phyloP scores from a whole-genome alignment of 495 filamentous ascomycete genomes.

The Aspergillus homomorphus region DNA sequence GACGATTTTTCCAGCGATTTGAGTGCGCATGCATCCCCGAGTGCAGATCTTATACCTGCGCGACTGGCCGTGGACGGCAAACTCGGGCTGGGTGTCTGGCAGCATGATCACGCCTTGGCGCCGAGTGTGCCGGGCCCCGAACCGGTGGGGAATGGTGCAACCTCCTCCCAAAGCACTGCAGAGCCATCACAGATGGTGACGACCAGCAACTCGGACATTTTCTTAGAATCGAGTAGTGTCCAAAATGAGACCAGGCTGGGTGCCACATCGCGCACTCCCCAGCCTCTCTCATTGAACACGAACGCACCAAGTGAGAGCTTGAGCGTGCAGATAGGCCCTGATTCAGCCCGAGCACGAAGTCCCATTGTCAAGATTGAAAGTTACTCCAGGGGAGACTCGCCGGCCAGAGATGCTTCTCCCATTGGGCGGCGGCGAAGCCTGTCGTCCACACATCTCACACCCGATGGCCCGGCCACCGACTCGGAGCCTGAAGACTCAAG shows the following conservation, averaged over 20 bases:
- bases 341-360: constrained; percentile 37
- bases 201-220: constrained; percentile 19
- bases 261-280: constrained; percentile 10
- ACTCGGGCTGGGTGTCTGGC: constrained; percentile 8
- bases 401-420: constrained; percentile 26
- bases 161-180: constrained; percentile 4
- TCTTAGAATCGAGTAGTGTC: constrained; percentile 13
- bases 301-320: constrained; percentile 22
- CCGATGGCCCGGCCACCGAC: constrained; percentile 28
- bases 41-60: constrained; percentile 12
- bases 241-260: constrained; percentile 1
- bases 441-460: constrained; percentile 41
- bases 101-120: constrained; percentile 3
- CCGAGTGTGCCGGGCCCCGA: constrained; percentile 4
- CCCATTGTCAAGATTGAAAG: constrained; percentile 46
- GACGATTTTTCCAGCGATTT: constrained; percentile 21
- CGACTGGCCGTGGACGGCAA: constrained; percentile 8
- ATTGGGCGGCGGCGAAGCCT: constrained; percentile 32
- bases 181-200: constrained; percentile 18
- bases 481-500: constrained; percentile 28
- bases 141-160: constrained; percentile 2
- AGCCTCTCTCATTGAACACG: constrained; percentile 21
- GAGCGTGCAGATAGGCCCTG: constrained; percentile 13
- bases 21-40: constrained; percentile 22
- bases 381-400: constrained; percentile 50